A percentile compares a stretch with the other conserved stretches of the same genome.
These are phyloP conservation scores for Hypoxylon sp. DNA, from an alignment of 2,329 filamentous ascomycete species.

Conservation along the genomic window DNA sequence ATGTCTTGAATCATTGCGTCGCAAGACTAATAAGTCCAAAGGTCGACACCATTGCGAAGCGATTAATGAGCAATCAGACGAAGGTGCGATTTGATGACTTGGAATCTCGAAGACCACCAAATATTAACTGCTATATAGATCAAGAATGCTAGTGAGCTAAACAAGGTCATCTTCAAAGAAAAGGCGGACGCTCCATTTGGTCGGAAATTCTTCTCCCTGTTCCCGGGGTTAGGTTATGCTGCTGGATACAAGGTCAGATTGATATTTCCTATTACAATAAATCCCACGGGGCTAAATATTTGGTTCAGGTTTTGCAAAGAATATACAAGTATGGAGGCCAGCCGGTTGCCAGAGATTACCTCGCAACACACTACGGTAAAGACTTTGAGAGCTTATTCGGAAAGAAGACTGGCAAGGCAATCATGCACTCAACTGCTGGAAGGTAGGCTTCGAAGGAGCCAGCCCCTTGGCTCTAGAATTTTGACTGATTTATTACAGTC, in stretches of 20 bases:
- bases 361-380: conserved; percentile 82
- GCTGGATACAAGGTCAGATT: conserved; percentile 88
- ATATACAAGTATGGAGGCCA: conserved; percentile 99
- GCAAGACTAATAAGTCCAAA: conserved; percentile 57
- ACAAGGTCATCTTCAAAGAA: conserved; percentile 94
- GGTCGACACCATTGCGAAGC: conserved; percentile 99
- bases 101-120: not conserved
- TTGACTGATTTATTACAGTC: conserved; percentile 62
- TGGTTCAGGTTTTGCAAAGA: conserved; percentile 81
- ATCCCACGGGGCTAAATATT: conserved; percentile 22
- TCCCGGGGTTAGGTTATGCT: conserved; percentile 96
- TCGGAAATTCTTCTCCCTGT: conserved; percentile 92
- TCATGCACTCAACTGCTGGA: conserved; percentile 97
- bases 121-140: conserved; percentile 45
- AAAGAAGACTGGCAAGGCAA: conserved; percentile 97
- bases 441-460: conserved; percentile 66
- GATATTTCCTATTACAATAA: not conserved
- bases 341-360: conserved; percentile 92
- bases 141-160: conserved; percentile 72
- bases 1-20: conserved; percentile 32
- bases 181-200: conserved; percentile 79
- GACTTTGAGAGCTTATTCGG: conserved; percentile 92
- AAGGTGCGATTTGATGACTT: conserved; percentile 66
- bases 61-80: conserved; percentile 97
- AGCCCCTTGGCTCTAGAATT: not conserved